Evolutionary conservation across 495 filamentous ascomycete species (phyloP), one percentile per base, ranked within the genome.

Genomic region (Aspergillus leporis): DNA sequence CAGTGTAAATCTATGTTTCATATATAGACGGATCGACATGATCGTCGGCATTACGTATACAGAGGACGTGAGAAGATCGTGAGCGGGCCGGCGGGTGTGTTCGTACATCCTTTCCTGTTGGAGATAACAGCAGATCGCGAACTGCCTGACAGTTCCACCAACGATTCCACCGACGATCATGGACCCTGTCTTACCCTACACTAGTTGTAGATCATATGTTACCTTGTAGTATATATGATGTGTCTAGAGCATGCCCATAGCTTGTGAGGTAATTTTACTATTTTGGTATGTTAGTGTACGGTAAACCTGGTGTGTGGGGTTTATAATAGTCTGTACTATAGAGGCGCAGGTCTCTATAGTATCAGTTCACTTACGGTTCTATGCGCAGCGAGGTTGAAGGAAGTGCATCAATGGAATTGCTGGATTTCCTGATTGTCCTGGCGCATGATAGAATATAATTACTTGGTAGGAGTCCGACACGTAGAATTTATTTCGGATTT

Each of bases 41-140:
- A 66, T 52, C 48, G 68, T 40, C 38, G 40, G 40, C 36, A 58
- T 53, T 48, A 61, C 65, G 12, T 59, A 62, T 36, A 63, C 47
- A 32, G 38, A 18, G 41, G 19, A 32, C 16, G 58, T 43, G n/a
- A 22, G 55, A 10, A 55, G 51, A 18, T 48, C 66, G 50, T 32
- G 18, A 4, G 41, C 3, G 41, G 41, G 41, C 41, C 41, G 41
- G 41, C 19, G 41, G 41, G 41, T 45, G 41, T 45, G 41, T 45
- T 45, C 41, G 41, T 45, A 19, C 41, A 45, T 45, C 41, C 41
- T 21, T 45, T 45, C 41, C 41, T 45, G 8, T 18, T 45, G 41
- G n/a, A 19, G 41, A 45, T 45, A 21, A 3, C 5, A 9, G 8
- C 41, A 19, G 41, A 45, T 19, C n/a, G 14, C 6, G n/a, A 3